These are phyloP conservation scores for Cenchrus americanus DNA, from an alignment of 176 grass and related monocot genomes.

Conservation along the genomic window DNA sequence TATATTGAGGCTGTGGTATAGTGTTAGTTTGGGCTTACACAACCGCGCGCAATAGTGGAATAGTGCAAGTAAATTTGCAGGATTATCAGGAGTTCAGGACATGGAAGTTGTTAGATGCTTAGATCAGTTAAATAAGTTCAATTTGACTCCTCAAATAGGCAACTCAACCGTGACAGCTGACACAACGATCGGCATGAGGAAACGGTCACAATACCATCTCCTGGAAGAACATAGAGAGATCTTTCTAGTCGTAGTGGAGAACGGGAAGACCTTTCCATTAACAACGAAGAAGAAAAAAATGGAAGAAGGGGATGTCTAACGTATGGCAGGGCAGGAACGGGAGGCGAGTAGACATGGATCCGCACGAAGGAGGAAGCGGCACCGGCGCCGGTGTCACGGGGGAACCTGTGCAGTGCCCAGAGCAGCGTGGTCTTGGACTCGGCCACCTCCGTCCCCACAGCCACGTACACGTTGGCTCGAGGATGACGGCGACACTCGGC, in stretches of 20 bases:
- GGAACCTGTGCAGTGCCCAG: slow-evolving; percentile 60
- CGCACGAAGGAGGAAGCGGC: slow-evolving; percentile 54
- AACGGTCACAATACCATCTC: not conserved
- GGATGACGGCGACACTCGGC: too few relatives aligned
- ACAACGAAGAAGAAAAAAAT: not conserved
- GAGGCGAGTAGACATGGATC: slow-evolving; percentile 52
- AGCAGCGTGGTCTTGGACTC: slow-evolving; percentile 44
- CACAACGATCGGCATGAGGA: not conserved
- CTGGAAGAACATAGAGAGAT: not conserved
- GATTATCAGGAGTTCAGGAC: not conserved
- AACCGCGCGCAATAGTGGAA: not conserved
- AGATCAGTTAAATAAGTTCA: not conserved
- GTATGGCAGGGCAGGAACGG: slow-evolving; percentile 46
- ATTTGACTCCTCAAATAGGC: not conserved
- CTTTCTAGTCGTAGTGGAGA: not conserved
- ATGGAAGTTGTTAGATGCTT: not conserved
- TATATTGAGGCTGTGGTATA: too few relatives aligned
- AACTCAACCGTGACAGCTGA: not conserved
- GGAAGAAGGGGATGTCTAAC: not conserved
- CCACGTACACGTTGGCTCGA: slow-evolving; percentile 14
- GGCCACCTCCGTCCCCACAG: slow-evolving; percentile 30
- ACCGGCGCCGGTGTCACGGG: too few relatives aligned
- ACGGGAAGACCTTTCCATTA: too few relatives aligned
- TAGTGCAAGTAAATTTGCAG: not conserved
- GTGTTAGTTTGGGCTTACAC: slow-evolving; percentile 1